Percentiles rank a stretch among this genome's conserved stretches.
Conservation (phyloP, 148 eudicot genomes). For the Fagopyrum tataricum region DNA sequence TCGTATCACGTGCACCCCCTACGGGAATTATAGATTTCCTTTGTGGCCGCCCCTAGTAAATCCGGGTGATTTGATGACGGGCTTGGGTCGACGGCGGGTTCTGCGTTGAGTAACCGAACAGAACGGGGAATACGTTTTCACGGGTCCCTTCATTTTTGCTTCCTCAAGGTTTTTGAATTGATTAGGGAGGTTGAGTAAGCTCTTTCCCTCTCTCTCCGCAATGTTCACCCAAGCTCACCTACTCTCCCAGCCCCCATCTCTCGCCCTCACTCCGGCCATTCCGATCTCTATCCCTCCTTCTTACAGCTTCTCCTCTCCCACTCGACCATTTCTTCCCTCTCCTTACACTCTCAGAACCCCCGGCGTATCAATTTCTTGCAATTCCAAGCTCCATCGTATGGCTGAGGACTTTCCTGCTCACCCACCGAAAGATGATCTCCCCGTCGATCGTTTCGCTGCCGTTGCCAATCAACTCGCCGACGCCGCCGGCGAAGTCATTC, state of each 20-base stretch:
- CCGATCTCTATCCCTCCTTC: neutral
- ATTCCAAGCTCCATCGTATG: constrained; percentile 11
- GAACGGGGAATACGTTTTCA: too few relatives aligned
- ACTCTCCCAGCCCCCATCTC: constrained; percentile 13
- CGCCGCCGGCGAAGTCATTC: constrained; percentile 79
- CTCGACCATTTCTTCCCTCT: constrained; percentile 10
- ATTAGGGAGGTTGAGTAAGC: too few relatives aligned
- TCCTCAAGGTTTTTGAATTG: neutral
- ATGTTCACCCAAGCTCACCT: constrained; percentile 14
- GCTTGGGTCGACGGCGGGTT: too few relatives aligned
- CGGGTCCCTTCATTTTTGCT: neutral
- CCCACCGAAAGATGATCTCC: constrained; percentile 17
- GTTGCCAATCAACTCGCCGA: constrained; percentile 64
- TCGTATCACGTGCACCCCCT: too few relatives aligned
- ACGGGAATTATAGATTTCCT: too few relatives aligned
- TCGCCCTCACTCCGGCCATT: constrained; percentile 1
- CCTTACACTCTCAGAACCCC: constrained; percentile 9
- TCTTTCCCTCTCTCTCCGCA: neutral
- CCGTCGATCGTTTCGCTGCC: constrained; percentile 41
- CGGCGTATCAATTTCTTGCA: constrained; percentile 22
- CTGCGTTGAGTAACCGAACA: too few relatives aligned
- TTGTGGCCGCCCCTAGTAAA: neutral
- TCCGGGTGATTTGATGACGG: neutral
- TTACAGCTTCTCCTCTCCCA: constrained; percentile 3
- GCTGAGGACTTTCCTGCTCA: constrained; percentile 9